phyloP scores from a whole-genome alignment of 192 early-diverging fungal species.

The Allomyces javanicus region DNA sequence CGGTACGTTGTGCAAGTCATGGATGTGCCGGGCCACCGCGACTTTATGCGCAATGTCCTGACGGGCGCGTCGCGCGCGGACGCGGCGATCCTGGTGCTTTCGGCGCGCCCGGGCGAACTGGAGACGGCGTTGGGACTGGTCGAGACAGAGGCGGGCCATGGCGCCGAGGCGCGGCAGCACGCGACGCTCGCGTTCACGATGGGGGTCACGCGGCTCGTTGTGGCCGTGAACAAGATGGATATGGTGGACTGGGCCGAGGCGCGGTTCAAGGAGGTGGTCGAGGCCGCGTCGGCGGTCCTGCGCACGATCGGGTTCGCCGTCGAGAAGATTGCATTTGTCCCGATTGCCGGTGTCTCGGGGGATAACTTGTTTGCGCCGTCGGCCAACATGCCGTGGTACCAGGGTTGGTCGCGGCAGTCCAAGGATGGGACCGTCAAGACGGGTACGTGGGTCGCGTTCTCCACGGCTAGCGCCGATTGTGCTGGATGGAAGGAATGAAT shows the following conservation, averaged over 20 bases:
- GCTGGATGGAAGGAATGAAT: no score
- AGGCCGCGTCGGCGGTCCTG: constrained; percentile 85
- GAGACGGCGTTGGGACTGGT: neutral
- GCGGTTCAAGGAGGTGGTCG: constrained; percentile 88
- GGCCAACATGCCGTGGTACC: constrained; percentile 39
- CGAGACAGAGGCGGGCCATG: constrained; percentile 54
- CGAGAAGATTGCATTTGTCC: constrained; percentile 78
- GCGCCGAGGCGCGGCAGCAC: constrained; percentile 98
- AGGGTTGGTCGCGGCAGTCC: neutral
- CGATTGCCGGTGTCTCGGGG: constrained; percentile 94
- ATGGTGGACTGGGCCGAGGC: constrained; percentile 83
- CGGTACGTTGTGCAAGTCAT: constrained; percentile 96
- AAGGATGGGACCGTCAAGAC: neutral
- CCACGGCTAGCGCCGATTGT: no score
- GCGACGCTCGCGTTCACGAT: constrained; percentile 93
- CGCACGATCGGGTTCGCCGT: constrained; percentile 96
- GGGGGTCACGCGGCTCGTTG: constrained; percentile 94
- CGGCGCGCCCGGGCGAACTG: constrained; percentile 49
- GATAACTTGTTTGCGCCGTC: constrained; percentile 95
- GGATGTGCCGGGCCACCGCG: constrained; percentile 97
- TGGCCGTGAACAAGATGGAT: constrained; percentile 99
- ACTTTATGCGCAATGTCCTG: constrained; percentile 99
- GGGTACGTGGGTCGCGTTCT: no score
- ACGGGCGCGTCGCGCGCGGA: constrained; percentile 98
- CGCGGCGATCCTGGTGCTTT: constrained; percentile 89